These are phyloP conservation scores for Trifolium dubium DNA, from an alignment of 306 rosid species.

Conservation along the genomic window DNA sequence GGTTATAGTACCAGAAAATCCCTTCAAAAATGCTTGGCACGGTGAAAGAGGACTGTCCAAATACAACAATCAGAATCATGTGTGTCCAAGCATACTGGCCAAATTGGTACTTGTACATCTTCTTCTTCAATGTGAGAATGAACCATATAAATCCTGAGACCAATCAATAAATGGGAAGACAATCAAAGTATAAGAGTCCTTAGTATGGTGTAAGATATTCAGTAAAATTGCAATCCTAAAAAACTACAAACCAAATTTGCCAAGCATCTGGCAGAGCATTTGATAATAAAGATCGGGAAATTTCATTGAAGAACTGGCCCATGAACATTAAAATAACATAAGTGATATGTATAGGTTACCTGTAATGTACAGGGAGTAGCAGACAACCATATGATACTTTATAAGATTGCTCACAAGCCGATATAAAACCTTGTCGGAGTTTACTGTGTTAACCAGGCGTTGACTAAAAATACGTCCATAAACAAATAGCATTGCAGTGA, in stretches of 20 bases:
- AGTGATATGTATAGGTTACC: slow-evolving; percentile 55
- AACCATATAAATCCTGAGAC: slow-evolving; percentile 97
- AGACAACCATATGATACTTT: slow-evolving; percentile 93
- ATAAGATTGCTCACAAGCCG: slow-evolving; percentile 79
- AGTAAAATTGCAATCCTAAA: slow-evolving; percentile 23
- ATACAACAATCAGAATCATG: slow-evolving; percentile 95
- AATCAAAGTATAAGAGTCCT: slow-evolving; percentile 38
- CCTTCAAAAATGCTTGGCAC: slow-evolving; percentile 99
- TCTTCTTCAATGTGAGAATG: slow-evolving; percentile 94
- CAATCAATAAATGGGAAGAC: slow-evolving; percentile 45
- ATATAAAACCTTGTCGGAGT: slow-evolving; percentile 74
- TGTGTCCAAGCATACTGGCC: slow-evolving; percentile 99
- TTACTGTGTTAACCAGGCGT: slow-evolving; percentile 85
- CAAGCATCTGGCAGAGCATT: slow-evolving; percentile 19
- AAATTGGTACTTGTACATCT: slow-evolving; percentile 98
- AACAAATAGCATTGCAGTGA: slow-evolving; percentile 96
- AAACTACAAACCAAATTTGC: slow-evolving; percentile 23
- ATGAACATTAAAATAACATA: slow-evolving; percentile 32
- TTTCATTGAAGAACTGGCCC: neutral
- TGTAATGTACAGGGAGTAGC: slow-evolving; percentile 85
- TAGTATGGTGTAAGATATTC: slow-evolving; percentile 20
- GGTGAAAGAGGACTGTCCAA: slow-evolving; percentile 92
- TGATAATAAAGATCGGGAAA: no score
- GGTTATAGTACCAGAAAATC: slow-evolving; percentile 70
- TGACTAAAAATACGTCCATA: slow-evolving; percentile 96